Percentiles rank a stretch among this genome's conserved stretches.
Evolutionary conservation across 768 basidiomycete genomes (phyloP).

Genomic region (Xerocomus spinulosus): DNA sequence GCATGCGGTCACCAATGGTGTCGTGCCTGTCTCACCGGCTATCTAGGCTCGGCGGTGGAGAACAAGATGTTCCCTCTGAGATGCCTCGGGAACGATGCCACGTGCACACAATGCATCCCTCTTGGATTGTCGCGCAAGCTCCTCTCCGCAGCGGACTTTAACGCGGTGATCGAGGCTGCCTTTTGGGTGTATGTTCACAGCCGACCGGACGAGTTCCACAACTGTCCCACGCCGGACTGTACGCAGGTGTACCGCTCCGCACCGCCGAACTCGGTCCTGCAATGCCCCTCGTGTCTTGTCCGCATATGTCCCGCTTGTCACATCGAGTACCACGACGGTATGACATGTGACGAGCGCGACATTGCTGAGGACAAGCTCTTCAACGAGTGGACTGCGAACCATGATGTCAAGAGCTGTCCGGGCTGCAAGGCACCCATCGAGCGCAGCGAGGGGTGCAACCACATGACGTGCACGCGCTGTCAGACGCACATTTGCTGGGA

Average conservation of each 20-base stretch:
- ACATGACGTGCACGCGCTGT: slow-evolving; percentile 74
- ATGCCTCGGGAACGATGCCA: slow-evolving; percentile 63
- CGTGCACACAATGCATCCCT: slow-evolving; percentile 55
- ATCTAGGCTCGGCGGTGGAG: slow-evolving; percentile 54
- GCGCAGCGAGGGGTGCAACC: slow-evolving; percentile 73
- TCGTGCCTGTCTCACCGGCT: slow-evolving; percentile 52
- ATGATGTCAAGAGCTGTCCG: slow-evolving; percentile 74
- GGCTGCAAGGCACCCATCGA: slow-evolving; percentile 69
- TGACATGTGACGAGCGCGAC: slow-evolving; percentile 58
- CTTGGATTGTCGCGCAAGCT: slow-evolving; percentile 46
- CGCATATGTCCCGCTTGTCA: slow-evolving; percentile 67
- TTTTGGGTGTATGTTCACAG: slow-evolving; percentile 58
- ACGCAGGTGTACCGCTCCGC: slow-evolving; percentile 63
- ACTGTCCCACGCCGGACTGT: slow-evolving; percentile 80
- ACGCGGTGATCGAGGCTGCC: slow-evolving; percentile 52
- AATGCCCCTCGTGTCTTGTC: slow-evolving; percentile 66
- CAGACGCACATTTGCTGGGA: slow-evolving; percentile 80
- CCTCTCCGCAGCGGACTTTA: slow-evolving; percentile 50
- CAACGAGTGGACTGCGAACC: slow-evolving; percentile 54
- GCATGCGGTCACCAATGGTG: slow-evolving; percentile 70
- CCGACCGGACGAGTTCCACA: slow-evolving; percentile 58
- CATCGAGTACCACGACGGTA: slow-evolving; percentile 58
- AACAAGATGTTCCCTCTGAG: slow-evolving; percentile 63
- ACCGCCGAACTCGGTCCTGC: slow-evolving; percentile 46
- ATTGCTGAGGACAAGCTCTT: slow-evolving; percentile 52